Evolutionary conservation across 768 basidiomycete species (phyloP), one percentile per base, ranked within the genome.

Genomic region (Boletellus emodensis): DNA sequence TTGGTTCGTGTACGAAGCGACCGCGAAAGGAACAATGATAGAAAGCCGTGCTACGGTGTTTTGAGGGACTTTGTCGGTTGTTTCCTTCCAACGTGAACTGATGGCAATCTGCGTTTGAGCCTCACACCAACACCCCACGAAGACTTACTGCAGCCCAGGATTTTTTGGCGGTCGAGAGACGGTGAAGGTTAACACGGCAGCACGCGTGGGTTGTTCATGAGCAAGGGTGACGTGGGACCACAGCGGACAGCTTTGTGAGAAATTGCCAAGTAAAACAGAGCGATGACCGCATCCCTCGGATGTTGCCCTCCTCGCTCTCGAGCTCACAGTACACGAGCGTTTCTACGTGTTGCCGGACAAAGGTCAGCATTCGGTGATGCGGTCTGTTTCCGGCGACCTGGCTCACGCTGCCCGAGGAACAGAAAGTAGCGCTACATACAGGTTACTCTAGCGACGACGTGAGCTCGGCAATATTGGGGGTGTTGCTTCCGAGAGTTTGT

Each of bases 211-310:
- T n/a, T 17, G 60, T 32, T 50, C 62, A 65, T 60, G 50, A 47
- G 51, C 52, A 49, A 43, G 28, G 40, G 47, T 44, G 53, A 64
- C 62, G 64, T 66, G 63, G 56, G 47, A 55, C 14, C 43, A 8
- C 13, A 30, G 35, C 12, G 8, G 3, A 39, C 39, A 17, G 32
- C 24, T 36, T 40, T 54, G 49, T 38, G 40, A 30, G 32, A 47
- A 33, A 22, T 17, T 17, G 32, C n/a, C 42, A 43, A 43, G 30
- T 32, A 10, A 28, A 30, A 30, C 30, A 10, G 30, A 24, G 24
- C 4, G 24, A 26, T 26, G 4, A 4, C 3, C 24, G 24, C 24
- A 26, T 26, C 6, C 3, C 24, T 26, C 5, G 24, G 24, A 26
- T 26, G 6, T 26, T 26, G 24, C 24, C 24, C 24, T 26, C 5